These are phyloP conservation scores for Tirmania nivea DNA, from an alignment of 495 filamentous ascomycete genomes.

Conservation along the genomic window DNA sequence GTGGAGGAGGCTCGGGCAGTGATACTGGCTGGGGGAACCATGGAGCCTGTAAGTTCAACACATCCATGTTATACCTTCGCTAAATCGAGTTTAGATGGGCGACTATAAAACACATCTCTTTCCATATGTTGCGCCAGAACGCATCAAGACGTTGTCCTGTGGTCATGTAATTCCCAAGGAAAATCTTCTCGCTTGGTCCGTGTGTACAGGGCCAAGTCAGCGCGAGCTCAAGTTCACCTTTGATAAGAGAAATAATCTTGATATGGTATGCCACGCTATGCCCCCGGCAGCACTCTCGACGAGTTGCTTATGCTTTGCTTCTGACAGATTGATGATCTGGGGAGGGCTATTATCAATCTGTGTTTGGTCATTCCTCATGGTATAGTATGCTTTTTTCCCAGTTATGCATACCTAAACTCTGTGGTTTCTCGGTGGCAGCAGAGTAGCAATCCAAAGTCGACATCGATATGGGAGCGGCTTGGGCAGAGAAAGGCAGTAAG, in stretches of 20 bases:
- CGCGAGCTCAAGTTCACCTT: conserved; percentile 71
- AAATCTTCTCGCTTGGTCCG: conserved; percentile 54
- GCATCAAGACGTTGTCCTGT: conserved; percentile 65
- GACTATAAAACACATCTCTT: conserved; percentile 77
- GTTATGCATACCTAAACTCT: conserved; percentile 67
- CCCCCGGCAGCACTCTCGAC: neutral
- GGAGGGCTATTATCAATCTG: conserved; percentile 45
- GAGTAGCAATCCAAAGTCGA: conserved; percentile 9
- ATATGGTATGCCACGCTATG: conserved; percentile 24
- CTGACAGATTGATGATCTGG: conserved; percentile 44
- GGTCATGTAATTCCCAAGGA: conserved; percentile 77
- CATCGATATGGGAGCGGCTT: conserved; percentile 32
- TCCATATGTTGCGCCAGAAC: conserved; percentile 40
- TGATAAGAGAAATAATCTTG: conserved; percentile 40
- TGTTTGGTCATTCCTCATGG: conserved; percentile 64
- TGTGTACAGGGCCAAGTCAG: conserved; percentile 31
- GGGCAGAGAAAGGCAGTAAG: conserved; percentile 33
- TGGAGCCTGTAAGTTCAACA: conserved; percentile 49
- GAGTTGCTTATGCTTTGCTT: neutral
- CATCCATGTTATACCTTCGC: neutral
- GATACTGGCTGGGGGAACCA: conserved; percentile 83
- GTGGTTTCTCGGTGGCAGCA: conserved; percentile 48
- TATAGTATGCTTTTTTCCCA: conserved; percentile 90
- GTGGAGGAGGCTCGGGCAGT: conserved; percentile 72
- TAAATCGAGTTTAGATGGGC: conserved; percentile 33